phyloP scores from a whole-genome alignment of 2,329 filamentous ascomycete genomes.

The Furcasterigmium furcatum region DNA sequence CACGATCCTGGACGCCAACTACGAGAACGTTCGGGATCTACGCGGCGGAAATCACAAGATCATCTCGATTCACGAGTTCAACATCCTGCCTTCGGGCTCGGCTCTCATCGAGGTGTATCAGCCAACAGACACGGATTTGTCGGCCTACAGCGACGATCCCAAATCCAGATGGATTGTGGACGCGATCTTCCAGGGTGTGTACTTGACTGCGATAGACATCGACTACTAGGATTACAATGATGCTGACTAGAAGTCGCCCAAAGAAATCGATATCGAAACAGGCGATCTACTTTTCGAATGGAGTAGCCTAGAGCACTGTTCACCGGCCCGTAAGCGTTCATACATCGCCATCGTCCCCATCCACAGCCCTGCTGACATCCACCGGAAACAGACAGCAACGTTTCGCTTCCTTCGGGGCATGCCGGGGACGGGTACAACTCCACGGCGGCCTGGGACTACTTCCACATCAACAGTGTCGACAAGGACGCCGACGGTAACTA shows the following conservation, averaged over 20 bases:
- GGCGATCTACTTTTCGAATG: constrained; percentile 47
- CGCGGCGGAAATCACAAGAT: constrained; percentile 15
- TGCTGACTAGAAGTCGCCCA: no score
- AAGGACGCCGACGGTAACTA: constrained; percentile 48
- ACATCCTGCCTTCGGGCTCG: constrained; percentile 32
- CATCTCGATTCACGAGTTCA: constrained; percentile 32
- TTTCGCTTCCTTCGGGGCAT: no score
- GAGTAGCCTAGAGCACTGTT: constrained; percentile 17
- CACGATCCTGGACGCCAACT: constrained; percentile 20
- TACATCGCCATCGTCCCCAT: no score
- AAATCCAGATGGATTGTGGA: constrained; percentile 23
- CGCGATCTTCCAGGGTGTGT: constrained; percentile 31
- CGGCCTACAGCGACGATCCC: constrained; percentile 15
- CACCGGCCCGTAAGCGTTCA: constrained; percentile 8
- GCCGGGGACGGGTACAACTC: not conserved
- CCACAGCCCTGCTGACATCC: no score
- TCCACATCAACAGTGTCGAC: constrained; percentile 54
- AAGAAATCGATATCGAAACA: constrained; percentile 48
- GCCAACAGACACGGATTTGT: no score
- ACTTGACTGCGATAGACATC: no score
- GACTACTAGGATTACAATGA: no score
- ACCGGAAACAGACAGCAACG: no score
- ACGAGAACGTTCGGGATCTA: constrained; percentile 21
- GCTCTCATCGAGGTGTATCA: constrained; percentile 37
- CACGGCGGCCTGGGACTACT: constrained; percentile 44